A percentile compares a stretch with the other conserved stretches of the same genome.
Conservation (phyloP, 2,329 filamentous ascomycete species). For the Nannizziopsis barbatae region DNA sequence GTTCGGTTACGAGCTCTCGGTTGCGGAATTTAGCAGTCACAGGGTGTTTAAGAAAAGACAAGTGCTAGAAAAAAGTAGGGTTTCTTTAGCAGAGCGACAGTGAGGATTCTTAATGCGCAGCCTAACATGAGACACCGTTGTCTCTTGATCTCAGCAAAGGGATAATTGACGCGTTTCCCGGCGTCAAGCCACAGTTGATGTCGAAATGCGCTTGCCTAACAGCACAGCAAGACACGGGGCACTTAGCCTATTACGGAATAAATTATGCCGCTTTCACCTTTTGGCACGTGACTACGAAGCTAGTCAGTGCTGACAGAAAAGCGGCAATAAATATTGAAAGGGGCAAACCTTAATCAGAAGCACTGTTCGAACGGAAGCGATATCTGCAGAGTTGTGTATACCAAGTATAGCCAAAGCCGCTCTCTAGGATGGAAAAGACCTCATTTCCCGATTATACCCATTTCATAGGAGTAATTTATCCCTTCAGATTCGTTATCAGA, state of each 20-base stretch:
- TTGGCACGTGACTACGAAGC: too few relatives aligned
- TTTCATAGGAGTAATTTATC: too few relatives aligned
- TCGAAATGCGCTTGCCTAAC: conserved; percentile 7
- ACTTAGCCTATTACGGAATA: neutral
- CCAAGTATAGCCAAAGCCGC: too few relatives aligned
- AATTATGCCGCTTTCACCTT: neutral
- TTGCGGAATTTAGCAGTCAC: neutral
- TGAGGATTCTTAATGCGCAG: neutral
- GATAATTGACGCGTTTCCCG: neutral
- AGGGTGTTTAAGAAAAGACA: neutral
- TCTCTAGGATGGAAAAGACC: too few relatives aligned
- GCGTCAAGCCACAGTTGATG: conserved; percentile 8
- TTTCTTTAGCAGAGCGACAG: neutral
- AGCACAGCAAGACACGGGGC: neutral
- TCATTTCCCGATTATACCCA: too few relatives aligned
- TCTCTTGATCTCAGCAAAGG: neutral
- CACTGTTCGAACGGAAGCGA: too few relatives aligned
- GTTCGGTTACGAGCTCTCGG: neutral
- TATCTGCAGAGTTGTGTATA: too few relatives aligned
- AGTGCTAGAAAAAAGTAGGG: neutral
- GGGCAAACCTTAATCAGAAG: too few relatives aligned
- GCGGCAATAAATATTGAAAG: too few relatives aligned
- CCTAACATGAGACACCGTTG: neutral
- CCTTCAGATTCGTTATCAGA: too few relatives aligned
- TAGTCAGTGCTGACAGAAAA: too few relatives aligned